phyloP scores from a whole-genome alignment of 768 basidiomycete species.

The Termitomyces sp. region DNA sequence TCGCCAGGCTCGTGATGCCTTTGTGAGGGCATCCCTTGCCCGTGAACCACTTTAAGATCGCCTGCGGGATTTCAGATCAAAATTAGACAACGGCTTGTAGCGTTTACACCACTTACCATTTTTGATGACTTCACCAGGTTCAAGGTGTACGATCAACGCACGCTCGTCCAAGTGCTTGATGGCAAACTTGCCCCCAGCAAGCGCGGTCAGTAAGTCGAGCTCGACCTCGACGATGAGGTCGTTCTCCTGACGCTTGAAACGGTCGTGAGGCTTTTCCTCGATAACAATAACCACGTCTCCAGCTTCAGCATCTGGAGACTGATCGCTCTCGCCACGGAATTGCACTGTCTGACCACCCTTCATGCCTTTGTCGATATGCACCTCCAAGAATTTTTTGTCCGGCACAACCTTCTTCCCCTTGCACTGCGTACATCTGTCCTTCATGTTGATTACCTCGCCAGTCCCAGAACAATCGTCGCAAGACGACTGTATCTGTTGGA shows the following conservation, averaged over 20 bases:
- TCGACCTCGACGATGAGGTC: slow-evolving; percentile 86
- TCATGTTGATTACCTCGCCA: slow-evolving; percentile 93
- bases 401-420: slow-evolving; percentile 92
- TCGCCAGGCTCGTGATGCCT: slow-evolving; percentile 97
- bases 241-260: slow-evolving; percentile 86
- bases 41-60: slow-evolving; percentile 84
- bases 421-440: slow-evolving; percentile 90
- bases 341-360: slow-evolving; percentile 88
- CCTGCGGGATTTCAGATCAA: slow-evolving; percentile 39
- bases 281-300: slow-evolving; percentile 95
- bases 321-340: slow-evolving; percentile 90
- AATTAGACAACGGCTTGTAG: background rate
- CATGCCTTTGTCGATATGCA: slow-evolving; percentile 98
- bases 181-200: slow-evolving; percentile 87
- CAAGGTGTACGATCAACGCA: slow-evolving; percentile 75
- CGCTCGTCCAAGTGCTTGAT: slow-evolving; percentile 95
- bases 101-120: slow-evolving; percentile 60
- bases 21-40: slow-evolving; percentile 98
- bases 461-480: slow-evolving; percentile 92
- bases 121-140: slow-evolving; percentile 90
- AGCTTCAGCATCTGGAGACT: slow-evolving; percentile 82
- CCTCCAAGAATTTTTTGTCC: slow-evolving; percentile 97
- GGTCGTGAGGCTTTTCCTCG: slow-evolving; percentile 88
- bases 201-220: slow-evolving; percentile 88
- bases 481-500: slow-evolving; percentile 95